Base-by-base conservation (phyloP, 352 stramenopile species). In the Phytophthora quininea region DNA sequence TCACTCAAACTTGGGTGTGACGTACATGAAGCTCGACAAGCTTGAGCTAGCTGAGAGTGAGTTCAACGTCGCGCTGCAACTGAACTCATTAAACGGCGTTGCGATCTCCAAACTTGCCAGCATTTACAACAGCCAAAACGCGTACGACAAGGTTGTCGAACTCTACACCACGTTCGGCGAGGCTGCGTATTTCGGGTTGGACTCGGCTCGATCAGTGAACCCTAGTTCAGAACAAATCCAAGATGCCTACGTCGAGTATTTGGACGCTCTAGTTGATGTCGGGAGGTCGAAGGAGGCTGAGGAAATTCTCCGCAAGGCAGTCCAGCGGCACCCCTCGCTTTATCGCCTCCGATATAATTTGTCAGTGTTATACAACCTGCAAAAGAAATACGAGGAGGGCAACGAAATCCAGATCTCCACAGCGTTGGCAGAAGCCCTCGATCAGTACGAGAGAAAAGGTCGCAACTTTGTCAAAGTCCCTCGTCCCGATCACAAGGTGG, bases 341-440 rank as follows among this genome's bases (percentile, higher is more conserved):
- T 89, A 88, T 55, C 51, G 71, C 1, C 57, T 80, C 0, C 58
- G 66, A 8, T 87, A 90, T 69, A 93, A 89, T 62, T 53, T 93
- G 19, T 81, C 70, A 0, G 82, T 75, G 14, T 19, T 95, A 9
- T 75, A 70, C 15, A 76, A 67, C 37, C n/a, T 62, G 1, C 55
- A 64, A 14, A 56, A 60, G 0, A 37, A 80, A n/a, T 79, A 80
- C 42, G 49, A 62, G 4, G 27, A 48, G 9, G 76, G 63, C 0
- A 77, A 93, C 30, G 47, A 58, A 2, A 52, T 52, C 12, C 71
- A 84, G 32, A 64, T 85, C 9, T 50, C 55, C 24, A 75, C 76
- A 0, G 78, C 81, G 0, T 24, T 79, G 4, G 62, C 62, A 7
- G 77, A 92, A 54, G 73, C 71, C 49, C 60, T 59, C 7, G 53